Conservation (phyloP, 768 basidiomycete genomes). For the Exsudoporus frostii region DNA sequence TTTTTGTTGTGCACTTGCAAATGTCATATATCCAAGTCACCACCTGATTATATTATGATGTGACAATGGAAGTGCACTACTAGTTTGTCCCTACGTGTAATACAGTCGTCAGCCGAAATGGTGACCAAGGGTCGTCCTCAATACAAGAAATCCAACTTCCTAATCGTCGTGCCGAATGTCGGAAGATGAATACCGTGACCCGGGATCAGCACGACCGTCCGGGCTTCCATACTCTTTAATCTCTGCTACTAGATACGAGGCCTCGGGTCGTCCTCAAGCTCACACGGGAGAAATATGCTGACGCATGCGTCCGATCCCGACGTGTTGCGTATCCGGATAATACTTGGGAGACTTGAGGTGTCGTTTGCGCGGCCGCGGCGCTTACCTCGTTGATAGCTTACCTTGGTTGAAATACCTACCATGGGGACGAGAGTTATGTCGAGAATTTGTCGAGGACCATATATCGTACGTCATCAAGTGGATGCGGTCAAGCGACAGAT, state of each 20-base stretch:
- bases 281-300: constrained; percentile 15
- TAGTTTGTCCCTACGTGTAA: too few species aligned
- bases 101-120: too few species aligned
- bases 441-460: constrained; percentile 49
- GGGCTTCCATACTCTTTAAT: too few species aligned
- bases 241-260: constrained; percentile 12
- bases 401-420: constrained; percentile 46
- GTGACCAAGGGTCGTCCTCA: too few species aligned
- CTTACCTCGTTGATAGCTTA: constrained; percentile 33
- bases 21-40: too few species aligned
- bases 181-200: too few species aligned
- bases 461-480: constrained; percentile 45
- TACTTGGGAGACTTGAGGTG: constrained; percentile 16
- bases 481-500: constrained; percentile 40
- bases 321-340: constrained; percentile 17
- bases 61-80: too few species aligned
- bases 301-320: constrained; percentile 16
- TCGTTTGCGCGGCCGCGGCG: constrained; percentile 30
- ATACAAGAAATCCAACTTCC: too few species aligned
- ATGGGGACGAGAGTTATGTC: constrained; percentile 50
- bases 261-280: constrained; percentile 13
- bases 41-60: too few species aligned
- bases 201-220: too few species aligned
- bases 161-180: too few species aligned
- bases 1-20: too few species aligned